Base-by-base conservation (phyloP, 2,329 filamentous ascomycete species). In the Phyllosticta paracitricarpa region DNA sequence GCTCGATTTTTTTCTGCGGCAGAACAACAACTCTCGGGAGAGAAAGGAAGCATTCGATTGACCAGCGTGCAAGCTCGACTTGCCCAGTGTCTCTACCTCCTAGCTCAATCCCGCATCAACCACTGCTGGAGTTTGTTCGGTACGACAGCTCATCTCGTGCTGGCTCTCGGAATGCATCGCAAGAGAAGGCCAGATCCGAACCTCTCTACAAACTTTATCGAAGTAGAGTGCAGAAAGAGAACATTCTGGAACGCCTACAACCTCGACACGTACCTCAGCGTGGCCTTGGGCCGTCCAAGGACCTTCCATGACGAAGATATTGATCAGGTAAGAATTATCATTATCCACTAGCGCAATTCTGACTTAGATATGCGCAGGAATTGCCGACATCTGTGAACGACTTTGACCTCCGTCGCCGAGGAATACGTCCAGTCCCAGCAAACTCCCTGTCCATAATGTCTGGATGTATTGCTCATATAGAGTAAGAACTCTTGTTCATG, bases 231-330 rank as follows among this genome's bases (percentile, higher is more conserved):
- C 51, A 77, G 81, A 0, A 82, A 82, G 61, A 75, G 84, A 12
- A 79, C 83, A 0, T 87, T 88, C 58, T 87, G 84, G 84, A 80
- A 79, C 3, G 79, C 82, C 0, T 87, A 87, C 66, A 81, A 80
- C 0, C 71, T 87, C 1, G 84, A 88, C 66, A 84, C 82, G 57
- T 86, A 86, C 61, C 72, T 87, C 1, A 82, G 83, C 28, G 82
- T 85, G 17, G 82, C 85, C 14, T 79, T 86, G 25, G 84, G 84
- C 0, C 76, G 84, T 6, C 84, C 84, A 1, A 71, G 82, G 5
- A 77, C 84, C 8, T 82, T 85, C 28, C 83, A 84, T 55, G 84
- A 87, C 54, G 82, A 85, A 30, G 83, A 87, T 57, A 83, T 85
- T 54, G 84, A 87, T 59, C 84, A 86, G 62, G 78, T 61, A 51